Base-by-base conservation (phyloP, 768 basidiomycete genomes). In the Trametes meyenii region DNA sequence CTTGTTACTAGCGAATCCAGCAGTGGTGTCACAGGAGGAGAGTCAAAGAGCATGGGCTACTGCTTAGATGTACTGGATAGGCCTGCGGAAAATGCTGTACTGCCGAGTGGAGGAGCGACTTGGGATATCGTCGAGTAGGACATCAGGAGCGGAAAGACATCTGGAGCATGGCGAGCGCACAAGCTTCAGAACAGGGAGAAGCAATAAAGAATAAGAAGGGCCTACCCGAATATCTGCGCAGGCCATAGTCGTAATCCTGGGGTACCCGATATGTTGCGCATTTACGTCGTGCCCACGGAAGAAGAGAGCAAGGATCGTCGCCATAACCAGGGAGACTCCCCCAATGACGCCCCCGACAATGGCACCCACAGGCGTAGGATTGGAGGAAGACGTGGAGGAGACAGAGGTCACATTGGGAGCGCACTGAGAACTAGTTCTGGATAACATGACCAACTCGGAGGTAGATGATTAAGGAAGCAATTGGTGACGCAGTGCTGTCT, bases 181-280 rank as follows among this genome's bases (percentile, higher is more conserved):
- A 43, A 19, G 43, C 3, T 16, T 42, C 3, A 19, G 40, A 12
- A 12, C 13, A 42, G 40, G 3, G 40, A 19, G 43, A 21, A 19
- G 3, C n/a, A 5, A 6, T 7, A 14, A 44, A 21, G 43, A 44
- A 8, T 1, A n/a, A 12, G 13, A 17, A 5, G 6, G 14, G 4
- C 33, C 5, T 35, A 50, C 49, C 49, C 16, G 49, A 29, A 33
- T 33, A 29, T 33, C 49, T 29, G n/a, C 49, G 49, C 26, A 29
- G 49, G n/a, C 49, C 49, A 14, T 50, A 50, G 29, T 50, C 49
- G 29, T 50, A 50, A 11, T 50, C 49, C 29, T 50, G 29, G 16
- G 49, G 49, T 50, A 35, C 35, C 26, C 35, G 14, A 5, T 26
- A 26, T 0, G 11, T 16, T 7, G 35, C 13, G 16, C 29, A 29